A percentile compares a stretch with the other conserved stretches of the same genome.
phyloP scores from a whole-genome alignment of 257 asterid genomes.

The Solanum ossicruentum region DNA sequence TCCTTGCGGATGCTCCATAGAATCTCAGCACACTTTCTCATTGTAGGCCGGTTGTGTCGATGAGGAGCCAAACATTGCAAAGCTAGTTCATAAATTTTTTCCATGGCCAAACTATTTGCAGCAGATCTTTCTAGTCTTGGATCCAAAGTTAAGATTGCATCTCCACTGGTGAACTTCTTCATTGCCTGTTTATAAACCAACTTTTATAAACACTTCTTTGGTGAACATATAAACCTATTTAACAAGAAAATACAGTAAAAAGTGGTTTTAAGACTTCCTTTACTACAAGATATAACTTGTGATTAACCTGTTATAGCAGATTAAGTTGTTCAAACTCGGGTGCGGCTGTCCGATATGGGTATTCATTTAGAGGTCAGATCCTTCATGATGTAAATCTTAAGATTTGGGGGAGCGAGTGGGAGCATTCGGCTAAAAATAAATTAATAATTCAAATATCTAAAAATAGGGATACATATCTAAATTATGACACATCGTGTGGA shows the following conservation, averaged over 20 bases:
- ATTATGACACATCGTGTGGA: too few species aligned
- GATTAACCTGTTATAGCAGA: neutral
- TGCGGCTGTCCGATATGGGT: too few species aligned
- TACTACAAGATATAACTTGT: neutral
- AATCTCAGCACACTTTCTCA: conserved; percentile 78
- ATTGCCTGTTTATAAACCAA: conserved; percentile 49
- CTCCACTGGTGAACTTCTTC: conserved; percentile 59
- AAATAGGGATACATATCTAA: neutral
- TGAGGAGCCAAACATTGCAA: conserved; percentile 68
- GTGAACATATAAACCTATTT: neutral
- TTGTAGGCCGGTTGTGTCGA: conserved; percentile 59
- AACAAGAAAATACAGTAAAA: neutral
- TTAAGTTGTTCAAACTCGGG: too few species aligned
- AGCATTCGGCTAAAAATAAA: too few species aligned
- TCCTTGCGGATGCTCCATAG: conserved; percentile 87
- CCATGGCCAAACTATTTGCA: conserved; percentile 46
- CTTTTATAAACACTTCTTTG: neutral
- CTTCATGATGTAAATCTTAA: neutral
- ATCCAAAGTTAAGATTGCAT: conserved; percentile 65
- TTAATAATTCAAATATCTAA: neutral
- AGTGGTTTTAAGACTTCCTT: neutral
- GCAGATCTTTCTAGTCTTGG: conserved; percentile 61
- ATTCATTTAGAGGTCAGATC: neutral
- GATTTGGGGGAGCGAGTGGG: neutral
- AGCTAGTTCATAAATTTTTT: conserved; percentile 58